Evolutionary conservation across 768 basidiomycete genomes (phyloP).

Genomic region (Tulasnella sp.): DNA sequence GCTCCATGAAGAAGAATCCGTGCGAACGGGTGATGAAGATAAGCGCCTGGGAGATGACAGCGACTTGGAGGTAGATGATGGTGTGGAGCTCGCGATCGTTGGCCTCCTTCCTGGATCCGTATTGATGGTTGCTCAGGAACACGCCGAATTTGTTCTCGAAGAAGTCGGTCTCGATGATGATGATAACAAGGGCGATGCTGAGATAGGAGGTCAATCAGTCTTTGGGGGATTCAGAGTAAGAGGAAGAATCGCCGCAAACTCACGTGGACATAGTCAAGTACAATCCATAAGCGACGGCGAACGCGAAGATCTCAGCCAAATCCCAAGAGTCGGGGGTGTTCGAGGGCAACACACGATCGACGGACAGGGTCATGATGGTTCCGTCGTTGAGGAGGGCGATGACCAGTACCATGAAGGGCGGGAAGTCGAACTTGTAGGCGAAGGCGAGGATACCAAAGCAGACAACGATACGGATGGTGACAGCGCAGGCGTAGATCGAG

Average conservation of each 20-base stretch:
- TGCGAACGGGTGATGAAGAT: constrained; percentile 95
- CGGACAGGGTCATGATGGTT: constrained; percentile 96
- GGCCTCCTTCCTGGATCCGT: constrained; percentile 27
- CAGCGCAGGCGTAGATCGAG: constrained; percentile 90
- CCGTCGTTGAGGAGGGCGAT: constrained; percentile 92
- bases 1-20: constrained; percentile 94
- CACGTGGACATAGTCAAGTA: constrained; percentile 89
- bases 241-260: constrained; percentile 24
- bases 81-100: constrained; percentile 76
- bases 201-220: constrained; percentile 15
- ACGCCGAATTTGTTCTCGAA: constrained; percentile 85
- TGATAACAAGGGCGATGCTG: constrained; percentile 65
- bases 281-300: constrained; percentile 89
- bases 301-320: constrained; percentile 89
- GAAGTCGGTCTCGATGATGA: constrained; percentile 79
- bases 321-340: constrained; percentile 94
- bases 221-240: background rate
- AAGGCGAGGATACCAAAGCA: constrained; percentile 94
- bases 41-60: constrained; percentile 96
- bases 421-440: constrained; percentile 96
- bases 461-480: constrained; percentile 97
- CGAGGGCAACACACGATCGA: constrained; percentile 91
- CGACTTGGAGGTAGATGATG: constrained; percentile 91
- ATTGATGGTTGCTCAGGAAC: constrained; percentile 25
- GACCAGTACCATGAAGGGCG: constrained; percentile 98